Evolutionary conservation across 768 basidiomycete genomes (phyloP).

Genomic region (Coprinellus micaceus): DNA sequence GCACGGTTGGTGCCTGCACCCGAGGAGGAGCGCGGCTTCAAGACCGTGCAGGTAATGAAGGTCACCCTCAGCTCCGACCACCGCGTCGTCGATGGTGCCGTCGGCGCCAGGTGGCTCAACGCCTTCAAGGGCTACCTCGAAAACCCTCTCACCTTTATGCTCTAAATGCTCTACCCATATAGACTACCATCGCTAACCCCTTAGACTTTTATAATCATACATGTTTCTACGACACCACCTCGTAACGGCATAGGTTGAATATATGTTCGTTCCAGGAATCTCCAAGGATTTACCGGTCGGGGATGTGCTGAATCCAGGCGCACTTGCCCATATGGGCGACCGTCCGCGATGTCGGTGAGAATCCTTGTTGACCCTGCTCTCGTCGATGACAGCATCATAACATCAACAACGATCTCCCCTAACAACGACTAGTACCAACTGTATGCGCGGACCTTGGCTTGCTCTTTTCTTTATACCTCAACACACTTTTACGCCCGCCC

Average conservation of each 20-base stretch:
- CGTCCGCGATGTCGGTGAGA: no score
- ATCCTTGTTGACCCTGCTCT: no score
- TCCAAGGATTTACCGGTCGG: no score
- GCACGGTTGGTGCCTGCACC: slow-evolving; percentile 84
- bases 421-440: no score
- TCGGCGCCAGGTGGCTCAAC: slow-evolving; percentile 87
- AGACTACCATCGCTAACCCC: slow-evolving; percentile 9
- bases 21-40: slow-evolving; percentile 92
- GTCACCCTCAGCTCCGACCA: slow-evolving; percentile 95
- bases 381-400: neutral
- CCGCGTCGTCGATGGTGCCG: slow-evolving; percentile 92
- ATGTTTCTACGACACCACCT: neutral
- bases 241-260: neutral
- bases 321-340: no score
- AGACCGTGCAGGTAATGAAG: slow-evolving; percentile 89
- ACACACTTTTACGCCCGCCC: no score
- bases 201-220: neutral
- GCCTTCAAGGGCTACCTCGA: slow-evolving; percentile 96
- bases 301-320: no score
- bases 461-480: neutral
- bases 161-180: slow-evolving; percentile 41
- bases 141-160: slow-evolving; percentile 96
- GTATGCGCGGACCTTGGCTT: no score
- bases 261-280: neutral
- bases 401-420: neutral